phyloP scores from a whole-genome alignment of 1,139 yeast genomes.

The Citeromyces hawaiiensis region DNA sequence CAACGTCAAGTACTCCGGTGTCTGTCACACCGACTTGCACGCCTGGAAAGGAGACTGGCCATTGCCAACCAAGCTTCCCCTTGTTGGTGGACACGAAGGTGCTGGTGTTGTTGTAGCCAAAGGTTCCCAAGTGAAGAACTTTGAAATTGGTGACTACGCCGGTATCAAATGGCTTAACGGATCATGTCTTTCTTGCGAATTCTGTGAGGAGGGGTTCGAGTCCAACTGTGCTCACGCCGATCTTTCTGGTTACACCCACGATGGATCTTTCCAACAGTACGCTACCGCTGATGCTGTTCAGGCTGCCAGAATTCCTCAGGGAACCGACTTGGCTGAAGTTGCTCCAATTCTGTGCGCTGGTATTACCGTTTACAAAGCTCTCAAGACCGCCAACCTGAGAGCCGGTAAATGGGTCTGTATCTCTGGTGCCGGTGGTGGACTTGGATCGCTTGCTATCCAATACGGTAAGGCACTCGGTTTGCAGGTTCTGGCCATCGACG shows the following conservation, averaged over 20 bases:
- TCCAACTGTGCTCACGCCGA: conserved; percentile 59
- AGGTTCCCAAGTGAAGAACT: conserved; percentile 53
- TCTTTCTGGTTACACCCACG: conserved; percentile 66
- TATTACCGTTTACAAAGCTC: conserved; percentile 67
- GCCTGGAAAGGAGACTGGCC: conserved; percentile 84
- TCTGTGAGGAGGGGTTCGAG: conserved; percentile 50
- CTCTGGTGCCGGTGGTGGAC: conserved; percentile 74
- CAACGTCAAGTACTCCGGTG: conserved; percentile 65
- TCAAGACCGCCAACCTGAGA: conserved; percentile 48
- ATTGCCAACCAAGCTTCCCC: conserved; percentile 47
- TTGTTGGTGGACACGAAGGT: conserved; percentile 80
- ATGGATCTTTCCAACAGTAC: conserved; percentile 71
- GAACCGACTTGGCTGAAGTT: conserved; percentile 51
- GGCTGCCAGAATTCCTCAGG: conserved; percentile 57
- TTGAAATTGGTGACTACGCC: conserved; percentile 59
- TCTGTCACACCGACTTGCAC: conserved; percentile 69
- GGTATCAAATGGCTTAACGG: conserved; percentile 72
- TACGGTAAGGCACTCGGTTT: conserved; percentile 67
- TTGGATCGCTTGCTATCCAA: conserved; percentile 64
- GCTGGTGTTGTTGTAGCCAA: conserved; percentile 67
- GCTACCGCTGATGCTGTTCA: conserved; percentile 73
- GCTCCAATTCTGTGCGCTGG: conserved; percentile 76
- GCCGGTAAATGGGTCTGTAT: conserved; percentile 72
- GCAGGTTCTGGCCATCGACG: conserved; percentile 64
- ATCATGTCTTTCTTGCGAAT: conserved; percentile 59